Evolutionary conservation across 768 basidiomycete genomes (phyloP).

Genomic region (Boletus barrowsii): DNA sequence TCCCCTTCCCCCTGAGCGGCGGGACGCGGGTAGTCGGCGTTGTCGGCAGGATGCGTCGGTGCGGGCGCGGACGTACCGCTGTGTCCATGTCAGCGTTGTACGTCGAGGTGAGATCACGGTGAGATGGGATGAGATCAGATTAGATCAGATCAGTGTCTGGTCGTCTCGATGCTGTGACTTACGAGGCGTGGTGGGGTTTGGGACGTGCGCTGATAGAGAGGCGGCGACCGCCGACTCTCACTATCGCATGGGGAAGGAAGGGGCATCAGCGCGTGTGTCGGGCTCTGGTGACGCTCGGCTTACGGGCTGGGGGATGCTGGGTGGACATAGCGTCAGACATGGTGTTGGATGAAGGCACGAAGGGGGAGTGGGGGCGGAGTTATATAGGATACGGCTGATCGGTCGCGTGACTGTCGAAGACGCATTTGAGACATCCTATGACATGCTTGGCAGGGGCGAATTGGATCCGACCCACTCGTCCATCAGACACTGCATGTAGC

Average conservation of each 20-base stretch:
- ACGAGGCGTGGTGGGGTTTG: slow-evolving; percentile 36
- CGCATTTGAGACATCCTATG: not conserved
- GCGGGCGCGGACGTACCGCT: slow-evolving; percentile 1
- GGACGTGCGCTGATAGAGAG: slow-evolving; percentile 44
- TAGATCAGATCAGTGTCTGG: not conserved
- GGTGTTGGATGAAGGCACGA: slow-evolving; percentile 10
- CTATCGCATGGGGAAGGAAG: slow-evolving; percentile 5
- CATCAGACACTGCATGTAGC: not conserved
- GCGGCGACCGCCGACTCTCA: slow-evolving; percentile 50
- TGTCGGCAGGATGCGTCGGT: slow-evolving; percentile 20
- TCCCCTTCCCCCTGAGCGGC: slow-evolving; percentile 38
- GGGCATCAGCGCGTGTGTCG: not conserved
- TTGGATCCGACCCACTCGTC: too few relatives aligned
- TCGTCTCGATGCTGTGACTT: not conserved
- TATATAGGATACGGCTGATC: not conserved
- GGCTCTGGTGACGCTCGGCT: slow-evolving; percentile 14
- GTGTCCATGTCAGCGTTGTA: too few relatives aligned
- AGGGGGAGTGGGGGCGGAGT: slow-evolving; percentile 9
- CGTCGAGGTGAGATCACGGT: too few relatives aligned
- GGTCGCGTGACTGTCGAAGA: slow-evolving; percentile 6
- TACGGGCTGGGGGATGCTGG: slow-evolving; percentile 50
- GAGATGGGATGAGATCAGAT: not conserved
- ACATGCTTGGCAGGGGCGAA: not conserved
- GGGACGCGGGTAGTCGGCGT: slow-evolving; percentile 53
- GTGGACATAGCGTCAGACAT: slow-evolving; percentile 31